Evolutionary conservation across 1,284 basidiomycete genomes (phyloP).

Genomic region (Pseudozyma thailandica): DNA sequence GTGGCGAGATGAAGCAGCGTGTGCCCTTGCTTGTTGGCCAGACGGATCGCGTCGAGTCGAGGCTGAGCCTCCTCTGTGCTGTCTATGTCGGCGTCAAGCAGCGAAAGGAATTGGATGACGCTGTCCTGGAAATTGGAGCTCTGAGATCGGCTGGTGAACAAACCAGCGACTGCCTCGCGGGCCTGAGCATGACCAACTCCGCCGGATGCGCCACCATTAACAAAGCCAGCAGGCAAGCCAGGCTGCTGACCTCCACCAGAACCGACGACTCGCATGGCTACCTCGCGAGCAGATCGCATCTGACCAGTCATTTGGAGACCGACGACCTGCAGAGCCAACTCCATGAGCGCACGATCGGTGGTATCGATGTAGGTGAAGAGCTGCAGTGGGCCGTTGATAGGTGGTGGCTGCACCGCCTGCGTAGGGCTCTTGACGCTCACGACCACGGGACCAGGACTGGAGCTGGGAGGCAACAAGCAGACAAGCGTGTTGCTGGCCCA

Average conservation of each 20-base stretch:
- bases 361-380: conserved; percentile 86
- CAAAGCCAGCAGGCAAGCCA: conserved; percentile 22
- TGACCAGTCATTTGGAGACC: conserved; percentile 96
- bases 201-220: conserved; percentile 9
- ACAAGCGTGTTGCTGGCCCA: conserved; percentile 95
- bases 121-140: conserved; percentile 76
- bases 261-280: conserved; percentile 74
- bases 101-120: conserved; percentile 80
- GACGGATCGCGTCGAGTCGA: conserved; percentile 68
- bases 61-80: conserved; percentile 26
- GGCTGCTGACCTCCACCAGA: conserved; percentile 54
- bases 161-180: conserved; percentile 44
- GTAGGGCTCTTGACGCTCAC: conserved; percentile 75
- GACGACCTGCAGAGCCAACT: conserved; percentile 91
- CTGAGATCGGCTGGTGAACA: conserved; percentile 65
- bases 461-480: conserved; percentile 86
- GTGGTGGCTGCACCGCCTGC: conserved; percentile 24
- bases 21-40: conserved; percentile 67
- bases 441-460: conserved; percentile 84
- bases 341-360: conserved; percentile 90
- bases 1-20: conserved; percentile 83
- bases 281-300: conserved; percentile 88
- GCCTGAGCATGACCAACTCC: conserved; percentile 31
- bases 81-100: conserved; percentile 72
- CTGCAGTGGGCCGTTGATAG: conserved; percentile 70